A percentile compares a stretch with the other conserved stretches of the same genome.
These are phyloP conservation scores for Nakazawaea pomicola DNA, from an alignment of 805 yeast species.

Conservation along the genomic window DNA sequence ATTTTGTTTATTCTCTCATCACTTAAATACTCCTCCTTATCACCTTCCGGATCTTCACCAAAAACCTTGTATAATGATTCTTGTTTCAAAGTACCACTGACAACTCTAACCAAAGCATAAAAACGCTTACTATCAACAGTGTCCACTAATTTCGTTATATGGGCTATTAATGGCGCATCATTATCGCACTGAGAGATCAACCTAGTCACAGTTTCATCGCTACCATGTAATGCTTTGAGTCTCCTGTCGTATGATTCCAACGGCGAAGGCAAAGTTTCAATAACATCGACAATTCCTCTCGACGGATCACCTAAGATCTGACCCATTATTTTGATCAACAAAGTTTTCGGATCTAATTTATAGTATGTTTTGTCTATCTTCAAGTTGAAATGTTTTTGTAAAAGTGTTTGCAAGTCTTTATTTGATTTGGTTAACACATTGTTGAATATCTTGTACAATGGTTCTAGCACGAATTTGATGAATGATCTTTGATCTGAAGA, in stretches of 20 bases:
- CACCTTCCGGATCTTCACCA: conserved; percentile 48
- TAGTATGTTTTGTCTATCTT: conserved; percentile 33
- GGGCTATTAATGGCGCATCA: conserved; percentile 43
- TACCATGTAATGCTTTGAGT: conserved; percentile 17
- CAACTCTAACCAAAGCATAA: conserved; percentile 56
- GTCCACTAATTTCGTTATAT: conserved; percentile 54
- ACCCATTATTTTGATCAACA: conserved; percentile 50
- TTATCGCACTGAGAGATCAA: conserved; percentile 28
- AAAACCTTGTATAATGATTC: conserved; percentile 48
- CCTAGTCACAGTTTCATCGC: conserved; percentile 15
- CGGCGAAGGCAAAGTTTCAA: conserved; percentile 36
- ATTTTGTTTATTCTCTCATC: conserved; percentile 36
- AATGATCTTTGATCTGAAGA: conserved; percentile 39
- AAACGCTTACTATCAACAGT: conserved; percentile 46
- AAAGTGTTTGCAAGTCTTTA: conserved; percentile 33
- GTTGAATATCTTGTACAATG: conserved; percentile 72
- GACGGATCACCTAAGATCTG: conserved; percentile 50
- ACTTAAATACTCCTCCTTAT: conserved; percentile 47
- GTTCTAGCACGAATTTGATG: conserved; percentile 63
- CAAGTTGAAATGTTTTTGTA: conserved; percentile 47
- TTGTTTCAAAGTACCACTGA: conserved; percentile 50
- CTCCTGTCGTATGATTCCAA: conserved; percentile 20
- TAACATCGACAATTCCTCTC: conserved; percentile 48
- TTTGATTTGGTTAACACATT: conserved; percentile 51
- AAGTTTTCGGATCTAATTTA: conserved; percentile 51